Percentiles rank a stretch among this genome's conserved stretches.
Evolutionary conservation across 768 basidiomycete genomes (phyloP).

Genomic region (Calocera viscosa): DNA sequence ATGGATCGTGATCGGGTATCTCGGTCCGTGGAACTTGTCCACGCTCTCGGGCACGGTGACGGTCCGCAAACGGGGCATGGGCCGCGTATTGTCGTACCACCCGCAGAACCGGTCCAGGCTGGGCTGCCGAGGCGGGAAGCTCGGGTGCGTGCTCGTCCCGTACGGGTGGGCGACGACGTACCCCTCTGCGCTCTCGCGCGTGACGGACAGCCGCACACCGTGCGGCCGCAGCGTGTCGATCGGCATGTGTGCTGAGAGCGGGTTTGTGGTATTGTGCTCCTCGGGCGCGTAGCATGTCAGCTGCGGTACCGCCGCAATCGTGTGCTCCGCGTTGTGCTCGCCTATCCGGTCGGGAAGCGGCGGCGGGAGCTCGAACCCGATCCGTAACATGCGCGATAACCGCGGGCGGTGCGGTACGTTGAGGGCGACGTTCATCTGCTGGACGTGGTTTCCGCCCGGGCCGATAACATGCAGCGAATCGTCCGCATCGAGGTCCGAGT

Average conservation of each 20-base stretch:
- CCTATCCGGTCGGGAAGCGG: neutral
- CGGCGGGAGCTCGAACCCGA: neutral
- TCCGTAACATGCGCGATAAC: neutral
- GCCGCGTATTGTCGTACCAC: neutral
- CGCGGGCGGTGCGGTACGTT: neutral
- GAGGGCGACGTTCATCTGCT: neutral
- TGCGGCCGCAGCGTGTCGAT: neutral
- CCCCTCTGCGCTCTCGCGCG: neutral
- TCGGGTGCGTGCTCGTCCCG: neutral
- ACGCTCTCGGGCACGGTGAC: neutral
- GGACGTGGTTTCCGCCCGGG: neutral
- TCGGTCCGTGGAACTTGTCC: neutral
- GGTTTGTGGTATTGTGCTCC: neutral
- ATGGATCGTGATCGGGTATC: neutral
- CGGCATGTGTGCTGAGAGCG: neutral
- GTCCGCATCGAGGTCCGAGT: conserved; percentile 1
- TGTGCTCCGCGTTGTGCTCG: neutral
- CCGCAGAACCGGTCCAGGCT: neutral
- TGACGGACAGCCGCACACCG: neutral
- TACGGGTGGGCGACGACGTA: conserved; percentile 6
- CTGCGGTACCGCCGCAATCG: neutral
- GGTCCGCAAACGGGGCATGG: neutral
- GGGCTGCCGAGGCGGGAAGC: neutral
- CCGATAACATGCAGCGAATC: neutral
- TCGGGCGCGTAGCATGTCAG: neutral